Base-by-base conservation (phyloP, 2,329 filamentous ascomycete species). In the Dothidotthia symphoricarpi region DNA sequence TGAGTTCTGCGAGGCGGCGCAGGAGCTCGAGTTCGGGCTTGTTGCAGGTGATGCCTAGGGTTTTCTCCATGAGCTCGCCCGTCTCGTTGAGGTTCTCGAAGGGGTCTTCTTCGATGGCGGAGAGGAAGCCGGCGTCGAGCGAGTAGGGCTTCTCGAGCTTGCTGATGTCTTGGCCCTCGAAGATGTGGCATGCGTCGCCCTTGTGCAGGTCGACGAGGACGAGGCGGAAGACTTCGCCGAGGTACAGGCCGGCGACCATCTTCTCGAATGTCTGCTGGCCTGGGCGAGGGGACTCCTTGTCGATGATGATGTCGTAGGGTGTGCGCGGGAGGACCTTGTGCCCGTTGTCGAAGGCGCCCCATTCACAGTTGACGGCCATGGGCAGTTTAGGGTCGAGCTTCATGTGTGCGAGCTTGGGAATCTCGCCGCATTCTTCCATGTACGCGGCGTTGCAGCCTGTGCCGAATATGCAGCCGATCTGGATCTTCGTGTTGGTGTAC, bases 341-440 rank as follows among this genome's bases (percentile, higher is more conserved):
- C 69, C 95, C 88, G 66, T 95, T 96, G 69, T 97, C 91, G 62
- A 97, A 97, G 24, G 91, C 90, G 47, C 91, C 91, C 80, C 90
- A 97, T 69, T 97, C 91, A 74, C 91, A 96, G 76, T 97, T 97
- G 74, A 97, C 96, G 32, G 88, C 90, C 80, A 97, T 94, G 31
- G 85, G 88, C 44, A 82, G 82, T 45, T 93, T 83, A 0, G 88
- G 75, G 33, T 89, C 86, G 25, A 97, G 79, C 59, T 94, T 93
- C 76, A 95, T 80, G 71, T 96, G 82, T 9, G 86, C 88, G 37
- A 98, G 81, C 76, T 98, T 98, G 50, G 90, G 91, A 50, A 98
- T 88, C 10, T 85, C 87, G 50, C 88, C 89, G 49, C 81, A 87
- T 60, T 94, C 72, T 70, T 98, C 93, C 86, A 98, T 95, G 74